Base-by-base conservation (phyloP, 148 eudicot genomes). In the Mesembryanthemum crystallinum region DNA sequence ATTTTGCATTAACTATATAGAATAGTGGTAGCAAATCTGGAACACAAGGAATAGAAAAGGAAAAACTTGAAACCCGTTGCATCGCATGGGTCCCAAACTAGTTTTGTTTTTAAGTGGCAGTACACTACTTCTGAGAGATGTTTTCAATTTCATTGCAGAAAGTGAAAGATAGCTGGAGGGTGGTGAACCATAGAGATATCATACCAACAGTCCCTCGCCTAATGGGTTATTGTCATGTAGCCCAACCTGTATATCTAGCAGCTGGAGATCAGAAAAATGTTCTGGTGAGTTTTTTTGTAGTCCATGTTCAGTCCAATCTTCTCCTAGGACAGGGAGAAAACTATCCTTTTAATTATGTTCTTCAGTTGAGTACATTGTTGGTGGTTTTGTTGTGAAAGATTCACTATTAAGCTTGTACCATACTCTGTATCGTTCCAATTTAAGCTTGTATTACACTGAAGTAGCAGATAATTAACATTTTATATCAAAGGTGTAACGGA, bases 151-250 rank as follows among this genome's bases (percentile, higher is more conserved):
- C 59, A 78, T 83, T 68, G 75, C 89, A 94, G 98, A 94, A 87
- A 87, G 93, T 94, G 69, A 88, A 88, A 80, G 92, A 92, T 78
- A 95, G 97, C 88, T 95, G 98, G 98, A 89, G 98, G 80, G 91
- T 95, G 78, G 96, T 95, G 69, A 95, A 95, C 75, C 98, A 92
- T 57, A 92, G 97, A 80, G 98, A 95, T 80, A 95, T 95, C 65
- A 92, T 95, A 83, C 98, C 98, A 71, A 89, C 98, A 69, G 92
- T 95, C 65, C 98, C 98, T 28, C 97, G 97, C 79, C 87, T 95
- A 83, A 95, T 95, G 98, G 98, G 98, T 73, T 95, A 95, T 76
- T 95, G 92, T 84, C 98, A 95, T 83, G 97, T 95, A 28, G 98
- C 97, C 76, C 97, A 95, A 75, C 98, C 98, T 76, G 78, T 95